These are phyloP conservation scores for Adansonia rubrostipa DNA, from an alignment of 441 rosid genomes.

Conservation along the genomic window DNA sequence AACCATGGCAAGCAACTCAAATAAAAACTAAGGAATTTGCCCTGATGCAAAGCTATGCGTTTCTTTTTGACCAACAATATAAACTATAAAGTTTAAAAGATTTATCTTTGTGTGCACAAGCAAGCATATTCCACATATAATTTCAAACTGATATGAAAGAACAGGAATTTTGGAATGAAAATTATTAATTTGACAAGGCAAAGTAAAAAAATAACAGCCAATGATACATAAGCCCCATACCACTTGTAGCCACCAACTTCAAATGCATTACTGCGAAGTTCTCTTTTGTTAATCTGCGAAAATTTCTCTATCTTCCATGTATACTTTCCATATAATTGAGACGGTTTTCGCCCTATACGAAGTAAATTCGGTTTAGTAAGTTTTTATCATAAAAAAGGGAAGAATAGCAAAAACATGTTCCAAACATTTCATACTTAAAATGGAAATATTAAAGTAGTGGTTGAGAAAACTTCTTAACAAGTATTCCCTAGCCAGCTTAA, in stretches of 20 bases:
- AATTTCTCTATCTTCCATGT: conserved; percentile 91
- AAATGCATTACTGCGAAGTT: conserved; percentile 75
- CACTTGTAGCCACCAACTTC: conserved; percentile 94
- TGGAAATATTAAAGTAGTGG: background rate
- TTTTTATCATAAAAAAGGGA: background rate
- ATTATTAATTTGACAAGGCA: conserved; percentile 14
- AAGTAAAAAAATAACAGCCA: conserved; percentile 21
- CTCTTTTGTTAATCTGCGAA: conserved; percentile 80
- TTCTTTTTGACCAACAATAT: background rate
- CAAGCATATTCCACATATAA: background rate
- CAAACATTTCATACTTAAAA: background rate
- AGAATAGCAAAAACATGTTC: background rate
- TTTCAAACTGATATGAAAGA: background rate
- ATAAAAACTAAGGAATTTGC: conserved; percentile 16
- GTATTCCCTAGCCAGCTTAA: background rate
- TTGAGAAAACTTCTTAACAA: background rate
- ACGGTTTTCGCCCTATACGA: conserved; percentile 71
- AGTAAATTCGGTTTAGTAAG: conserved; percentile 29
- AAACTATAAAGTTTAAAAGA: background rate
- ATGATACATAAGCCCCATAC: conserved; percentile 45
- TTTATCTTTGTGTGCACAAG: background rate
- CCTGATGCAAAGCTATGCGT: background rate
- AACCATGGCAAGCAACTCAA: conserved; percentile 23
- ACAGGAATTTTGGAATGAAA: background rate
- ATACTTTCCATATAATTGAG: conserved; percentile 71